phyloP scores from a whole-genome alignment of 768 basidiomycete species.

The Pulveroboletus sp. region DNA sequence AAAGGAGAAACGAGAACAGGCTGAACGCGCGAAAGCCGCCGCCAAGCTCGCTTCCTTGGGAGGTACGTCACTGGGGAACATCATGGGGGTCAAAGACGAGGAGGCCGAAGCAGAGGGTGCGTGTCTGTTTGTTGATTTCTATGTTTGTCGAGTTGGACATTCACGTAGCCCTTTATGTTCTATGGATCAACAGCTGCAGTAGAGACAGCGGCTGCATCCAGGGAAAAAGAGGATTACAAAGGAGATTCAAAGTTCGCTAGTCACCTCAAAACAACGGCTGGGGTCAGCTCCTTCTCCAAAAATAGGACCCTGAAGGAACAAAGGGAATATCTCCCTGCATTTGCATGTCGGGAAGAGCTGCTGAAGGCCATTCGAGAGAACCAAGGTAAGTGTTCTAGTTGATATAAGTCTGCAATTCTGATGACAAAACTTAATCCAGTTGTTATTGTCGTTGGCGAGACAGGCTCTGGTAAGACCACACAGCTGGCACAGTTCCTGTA shows the following conservation, averaged over 20 bases:
- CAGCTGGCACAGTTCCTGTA: conserved; percentile 94
- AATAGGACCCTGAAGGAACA: conserved; percentile 88
- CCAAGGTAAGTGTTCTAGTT: conserved; percentile 59
- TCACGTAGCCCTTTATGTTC: conserved; percentile 59
- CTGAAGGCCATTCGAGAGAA: conserved; percentile 88
- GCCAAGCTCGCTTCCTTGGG: conserved; percentile 91
- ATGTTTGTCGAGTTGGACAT: conserved; percentile 60
- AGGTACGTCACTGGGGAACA: conserved; percentile 92
- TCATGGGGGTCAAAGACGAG: conserved; percentile 95
- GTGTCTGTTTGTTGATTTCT: conserved; percentile 29
- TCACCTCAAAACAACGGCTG: conserved; percentile 77
- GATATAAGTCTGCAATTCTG: neutral
- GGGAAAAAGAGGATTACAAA: conserved; percentile 69
- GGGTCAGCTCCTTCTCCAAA: conserved; percentile 77
- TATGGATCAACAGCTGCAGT: conserved; percentile 43
- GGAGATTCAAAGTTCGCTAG: conserved; percentile 97
- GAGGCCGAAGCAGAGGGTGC: conserved; percentile 88
- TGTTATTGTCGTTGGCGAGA: conserved; percentile 95
- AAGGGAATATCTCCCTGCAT: conserved; percentile 93
- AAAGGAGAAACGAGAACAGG: conserved; percentile 93
- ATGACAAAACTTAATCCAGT: conserved; percentile 43
- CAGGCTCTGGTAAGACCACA: conserved; percentile 99
- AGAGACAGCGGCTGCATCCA: conserved; percentile 44
- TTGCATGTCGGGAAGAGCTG: conserved; percentile 92
- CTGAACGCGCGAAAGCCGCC: conserved; percentile 93